phyloP scores from a whole-genome alignment of 208 protist species.

The Leishmania guyanensis region DNA sequence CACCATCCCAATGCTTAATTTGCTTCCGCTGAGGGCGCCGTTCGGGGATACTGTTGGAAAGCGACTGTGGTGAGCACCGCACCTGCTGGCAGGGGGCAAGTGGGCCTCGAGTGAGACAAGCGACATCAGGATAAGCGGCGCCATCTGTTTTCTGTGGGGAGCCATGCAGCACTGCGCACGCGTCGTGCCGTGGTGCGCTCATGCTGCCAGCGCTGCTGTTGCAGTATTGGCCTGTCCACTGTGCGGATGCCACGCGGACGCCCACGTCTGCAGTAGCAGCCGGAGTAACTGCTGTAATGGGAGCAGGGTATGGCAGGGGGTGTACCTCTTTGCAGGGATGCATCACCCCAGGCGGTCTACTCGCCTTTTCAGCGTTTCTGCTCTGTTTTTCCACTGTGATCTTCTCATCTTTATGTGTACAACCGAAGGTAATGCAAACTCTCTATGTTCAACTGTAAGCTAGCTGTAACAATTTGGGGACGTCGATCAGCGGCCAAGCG shows the following conservation, averaged over 20 bases:
- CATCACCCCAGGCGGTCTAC: no score
- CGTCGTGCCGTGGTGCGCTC: background rate
- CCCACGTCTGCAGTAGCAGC: background rate
- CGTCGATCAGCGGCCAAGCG: no score
- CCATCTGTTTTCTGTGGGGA: no score
- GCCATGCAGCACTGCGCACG: background rate
- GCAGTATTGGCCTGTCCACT: background rate
- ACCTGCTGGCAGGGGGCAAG: background rate
- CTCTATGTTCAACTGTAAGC: no score
- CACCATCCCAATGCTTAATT: constrained; percentile 35
- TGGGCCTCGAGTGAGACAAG: background rate
- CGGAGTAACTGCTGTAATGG: background rate
- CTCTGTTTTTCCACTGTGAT: no score
- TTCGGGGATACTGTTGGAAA: background rate
- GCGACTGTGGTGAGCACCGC: background rate
- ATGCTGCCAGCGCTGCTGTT: background rate
- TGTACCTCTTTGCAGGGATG: no score
- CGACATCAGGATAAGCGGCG: background rate
- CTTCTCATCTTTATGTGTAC: background rate
- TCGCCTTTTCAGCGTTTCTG: background rate
- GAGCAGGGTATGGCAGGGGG: no score
- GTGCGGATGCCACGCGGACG: background rate
- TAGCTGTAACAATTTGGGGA: no score
- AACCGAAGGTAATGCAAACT: no score
- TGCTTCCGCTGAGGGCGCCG: constrained; percentile 7